Conservation (phyloP, 2,329 filamentous ascomycete species). For the Monosporascus cannonballus region DNA sequence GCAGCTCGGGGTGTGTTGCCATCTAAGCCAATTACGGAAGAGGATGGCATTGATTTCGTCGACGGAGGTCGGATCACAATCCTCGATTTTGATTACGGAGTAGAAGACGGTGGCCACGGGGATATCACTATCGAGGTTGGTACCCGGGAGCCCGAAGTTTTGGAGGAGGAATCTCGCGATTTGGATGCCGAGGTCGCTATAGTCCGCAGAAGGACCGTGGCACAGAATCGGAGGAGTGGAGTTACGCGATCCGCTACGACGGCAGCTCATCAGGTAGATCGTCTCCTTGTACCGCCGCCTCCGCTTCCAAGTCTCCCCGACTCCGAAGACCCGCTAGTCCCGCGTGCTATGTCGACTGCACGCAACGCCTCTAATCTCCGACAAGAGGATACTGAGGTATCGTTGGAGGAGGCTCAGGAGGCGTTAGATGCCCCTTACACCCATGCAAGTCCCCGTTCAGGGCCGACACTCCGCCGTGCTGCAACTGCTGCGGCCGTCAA, state of each 20-base stretch:
- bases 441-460: constrained; percentile 65
- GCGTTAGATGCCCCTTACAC: constrained; percentile 66
- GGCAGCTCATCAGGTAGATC: constrained; percentile 23
- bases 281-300: constrained; percentile 26
- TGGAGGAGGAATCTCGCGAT: constrained; percentile 69
- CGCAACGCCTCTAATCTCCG: constrained; percentile 17
- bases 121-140: constrained; percentile 71
- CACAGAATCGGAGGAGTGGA: constrained; percentile 48
- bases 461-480: constrained; percentile 63
- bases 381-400: constrained; percentile 39
- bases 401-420: constrained; percentile 50
- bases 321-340: constrained; percentile 47
- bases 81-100: constrained; percentile 65
- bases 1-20: constrained; percentile 65
- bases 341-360: constrained; percentile 38
- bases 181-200: constrained; percentile 75
- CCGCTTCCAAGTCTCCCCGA: constrained; percentile 24
- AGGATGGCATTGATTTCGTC: constrained; percentile 69
- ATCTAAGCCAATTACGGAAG: constrained; percentile 52
- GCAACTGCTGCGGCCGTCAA: constrained; percentile 72
- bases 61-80: constrained; percentile 70
- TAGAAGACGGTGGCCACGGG: constrained; percentile 46
- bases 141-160: constrained; percentile 58
- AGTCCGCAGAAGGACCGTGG: constrained; percentile 66
- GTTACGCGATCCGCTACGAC: constrained; percentile 45